Conservation (phyloP, 495 filamentous ascomycete species). For the Parachaetomium inaequale region DNA sequence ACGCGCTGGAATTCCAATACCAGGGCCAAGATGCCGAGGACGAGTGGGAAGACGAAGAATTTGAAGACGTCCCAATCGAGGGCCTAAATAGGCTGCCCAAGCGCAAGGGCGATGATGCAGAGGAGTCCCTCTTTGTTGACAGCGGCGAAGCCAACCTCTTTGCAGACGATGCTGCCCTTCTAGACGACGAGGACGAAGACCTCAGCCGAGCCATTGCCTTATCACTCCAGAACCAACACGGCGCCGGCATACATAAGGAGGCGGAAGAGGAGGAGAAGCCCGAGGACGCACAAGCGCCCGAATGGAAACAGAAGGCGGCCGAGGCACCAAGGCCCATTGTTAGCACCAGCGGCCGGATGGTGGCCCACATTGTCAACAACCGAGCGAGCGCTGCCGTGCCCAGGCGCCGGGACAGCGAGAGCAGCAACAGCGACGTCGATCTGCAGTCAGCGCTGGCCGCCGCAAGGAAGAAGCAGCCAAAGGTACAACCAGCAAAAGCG, state of each 20-base stretch:
- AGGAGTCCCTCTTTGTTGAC: constrained; percentile 67
- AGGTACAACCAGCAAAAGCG: constrained; percentile 21
- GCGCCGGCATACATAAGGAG: constrained; percentile 33
- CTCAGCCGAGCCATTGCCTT: constrained; percentile 77
- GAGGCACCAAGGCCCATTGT: constrained; percentile 51
- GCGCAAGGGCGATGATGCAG: constrained; percentile 24
- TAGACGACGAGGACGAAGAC: constrained; percentile 59
- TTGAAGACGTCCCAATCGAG: constrained; percentile 95
- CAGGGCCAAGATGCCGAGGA: constrained; percentile 59
- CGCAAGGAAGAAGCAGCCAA: constrained; percentile 43
- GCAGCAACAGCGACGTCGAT: constrained; percentile 62
- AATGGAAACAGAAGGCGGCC: constrained; percentile 54
- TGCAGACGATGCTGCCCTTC: constrained; percentile 30
- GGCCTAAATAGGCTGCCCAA: constrained; percentile 88
- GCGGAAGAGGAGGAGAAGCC: constrained; percentile 58
- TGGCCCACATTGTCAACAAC: constrained; percentile 62
- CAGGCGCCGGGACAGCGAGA: constrained; percentile 41
- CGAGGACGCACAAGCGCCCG: constrained; percentile 57
- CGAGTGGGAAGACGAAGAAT: constrained; percentile 68
- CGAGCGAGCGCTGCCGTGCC: constrained; percentile 53
- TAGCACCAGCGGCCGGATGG: constrained; percentile 52
- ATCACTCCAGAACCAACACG: constrained; percentile 58
- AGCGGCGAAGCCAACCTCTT: constrained; percentile 30
- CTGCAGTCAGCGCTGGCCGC: constrained; percentile 56
- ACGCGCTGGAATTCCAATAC: constrained; percentile 60